These are phyloP conservation scores for Clitopilus passeckerianus DNA, from an alignment of 768 basidiomycete genomes.

Conservation along the genomic window DNA sequence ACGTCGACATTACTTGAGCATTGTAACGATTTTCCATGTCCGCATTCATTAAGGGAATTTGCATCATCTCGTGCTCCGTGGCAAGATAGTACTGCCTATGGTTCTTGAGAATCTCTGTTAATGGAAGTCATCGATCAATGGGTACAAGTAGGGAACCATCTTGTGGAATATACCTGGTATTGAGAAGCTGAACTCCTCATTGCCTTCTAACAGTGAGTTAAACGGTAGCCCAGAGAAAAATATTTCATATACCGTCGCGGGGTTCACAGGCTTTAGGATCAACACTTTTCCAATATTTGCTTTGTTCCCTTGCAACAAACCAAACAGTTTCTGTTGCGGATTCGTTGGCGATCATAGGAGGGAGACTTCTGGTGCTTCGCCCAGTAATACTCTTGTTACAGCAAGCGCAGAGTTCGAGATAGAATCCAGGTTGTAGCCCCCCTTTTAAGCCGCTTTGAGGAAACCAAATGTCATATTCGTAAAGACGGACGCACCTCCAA, in stretches of 20 bases:
- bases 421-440: constrained; percentile 91
- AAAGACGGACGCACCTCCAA: constrained; percentile 65
- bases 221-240: neutral
- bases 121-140: neutral
- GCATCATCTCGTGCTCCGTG: constrained; percentile 71
- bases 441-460: constrained; percentile 40
- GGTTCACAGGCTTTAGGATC: constrained; percentile 82
- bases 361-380: constrained; percentile 78
- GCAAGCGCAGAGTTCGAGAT: constrained; percentile 86
- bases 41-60: constrained; percentile 67
- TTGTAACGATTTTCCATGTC: constrained; percentile 71
- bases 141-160: neutral
- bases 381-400: constrained; percentile 83
- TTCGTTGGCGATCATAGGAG: constrained; percentile 70
- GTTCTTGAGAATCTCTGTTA: constrained; percentile 76
- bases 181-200: constrained; percentile 58
- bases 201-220: constrained; percentile 31
- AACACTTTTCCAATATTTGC: constrained; percentile 87
- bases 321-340: constrained; percentile 86
- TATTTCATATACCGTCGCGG: constrained; percentile 53
- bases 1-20: constrained; percentile 90
- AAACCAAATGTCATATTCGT: neutral
- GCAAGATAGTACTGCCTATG: constrained; percentile 85
- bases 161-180: constrained; percentile 51
- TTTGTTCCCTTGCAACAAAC: constrained; percentile 83